Conservation (phyloP, 2,329 filamentous ascomycete species). For the Fusarium sp. region DNA sequence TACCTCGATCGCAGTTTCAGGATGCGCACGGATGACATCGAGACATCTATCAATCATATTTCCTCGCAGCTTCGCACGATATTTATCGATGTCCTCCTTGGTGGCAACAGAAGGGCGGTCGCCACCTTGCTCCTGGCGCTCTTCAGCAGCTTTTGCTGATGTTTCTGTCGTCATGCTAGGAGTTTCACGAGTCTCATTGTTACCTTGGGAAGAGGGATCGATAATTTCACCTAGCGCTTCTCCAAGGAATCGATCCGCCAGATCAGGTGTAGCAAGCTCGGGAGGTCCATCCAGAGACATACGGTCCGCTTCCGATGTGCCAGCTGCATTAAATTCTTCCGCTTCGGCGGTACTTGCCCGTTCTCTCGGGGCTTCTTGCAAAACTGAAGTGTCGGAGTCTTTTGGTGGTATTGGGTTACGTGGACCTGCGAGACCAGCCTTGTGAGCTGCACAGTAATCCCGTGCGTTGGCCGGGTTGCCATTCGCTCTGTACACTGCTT, state of each 20-base stretch:
- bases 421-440: constrained; percentile 65
- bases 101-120: constrained; percentile 49
- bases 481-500: constrained; percentile 86
- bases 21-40: constrained; percentile 88
- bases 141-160: constrained; percentile 20
- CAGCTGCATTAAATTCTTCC: constrained; percentile 42
- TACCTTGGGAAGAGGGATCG: constrained; percentile 37
- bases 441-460: constrained; percentile 80
- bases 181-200: constrained; percentile 36
- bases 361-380: constrained; percentile 42
- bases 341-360: constrained; percentile 28
- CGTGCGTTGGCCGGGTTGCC: constrained; percentile 68
- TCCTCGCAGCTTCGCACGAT: constrained; percentile 76
- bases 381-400: constrained; percentile 59
- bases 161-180: constrained; percentile 39
- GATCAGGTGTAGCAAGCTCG: constrained; percentile 41
- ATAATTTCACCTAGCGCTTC: constrained; percentile 48
- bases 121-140: constrained; percentile 23
- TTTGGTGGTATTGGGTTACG: constrained; percentile 74
- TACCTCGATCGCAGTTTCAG: constrained; percentile 89
- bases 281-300: constrained; percentile 54
- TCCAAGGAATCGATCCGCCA: constrained; percentile 40
- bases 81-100: constrained; percentile 81
- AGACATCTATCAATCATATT: constrained; percentile 90
- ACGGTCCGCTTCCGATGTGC: constrained; percentile 49